Conservation (phyloP, 1,284 basidiomycete species). For the Naganishia albida region DNA sequence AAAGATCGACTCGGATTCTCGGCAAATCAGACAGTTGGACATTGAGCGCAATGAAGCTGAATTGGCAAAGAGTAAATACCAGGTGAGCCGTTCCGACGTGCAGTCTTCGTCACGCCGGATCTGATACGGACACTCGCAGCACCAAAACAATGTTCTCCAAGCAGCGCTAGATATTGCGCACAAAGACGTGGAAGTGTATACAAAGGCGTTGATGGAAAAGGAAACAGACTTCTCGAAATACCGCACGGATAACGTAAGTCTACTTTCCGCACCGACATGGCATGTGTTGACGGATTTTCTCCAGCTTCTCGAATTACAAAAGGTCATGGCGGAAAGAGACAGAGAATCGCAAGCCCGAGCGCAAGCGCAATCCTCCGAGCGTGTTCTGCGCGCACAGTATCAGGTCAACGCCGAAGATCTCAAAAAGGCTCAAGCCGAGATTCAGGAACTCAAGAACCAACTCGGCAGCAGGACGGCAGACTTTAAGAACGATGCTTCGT, state of each 20-base stretch:
- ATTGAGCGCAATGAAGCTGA: slow-evolving; percentile 33
- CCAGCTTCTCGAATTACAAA: slow-evolving; percentile 29
- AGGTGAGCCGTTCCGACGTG: slow-evolving; percentile 8
- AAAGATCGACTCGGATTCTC: slow-evolving; percentile 31
- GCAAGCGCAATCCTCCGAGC: slow-evolving; percentile 20
- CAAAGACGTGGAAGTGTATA: slow-evolving; percentile 29
- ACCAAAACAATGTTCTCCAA: slow-evolving; percentile 31
- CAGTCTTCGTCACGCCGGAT: too few species aligned
- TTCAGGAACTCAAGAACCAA: slow-evolving; percentile 28
- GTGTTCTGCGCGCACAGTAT: slow-evolving; percentile 19
- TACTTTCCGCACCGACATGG: too few species aligned
- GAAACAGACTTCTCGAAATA: slow-evolving; percentile 33
- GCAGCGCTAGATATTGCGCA: slow-evolving; percentile 29
- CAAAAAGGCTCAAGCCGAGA: slow-evolving; percentile 27
- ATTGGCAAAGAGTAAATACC: slow-evolving; percentile 29
- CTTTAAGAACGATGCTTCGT: slow-evolving; percentile 25
- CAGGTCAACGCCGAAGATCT: slow-evolving; percentile 26
- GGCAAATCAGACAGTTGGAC: slow-evolving; percentile 32
- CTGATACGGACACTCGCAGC: not conserved
- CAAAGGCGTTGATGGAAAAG: slow-evolving; percentile 32
- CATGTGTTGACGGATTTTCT: not conserved
- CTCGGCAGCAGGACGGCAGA: slow-evolving; percentile 20
- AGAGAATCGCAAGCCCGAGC: slow-evolving; percentile 21
- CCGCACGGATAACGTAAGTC: slow-evolving; percentile 23
- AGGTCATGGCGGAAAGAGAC: slow-evolving; percentile 27